phyloP scores from a whole-genome alignment of 2,329 filamentous ascomycete genomes.

The Hymenoscyphus albidus region DNA sequence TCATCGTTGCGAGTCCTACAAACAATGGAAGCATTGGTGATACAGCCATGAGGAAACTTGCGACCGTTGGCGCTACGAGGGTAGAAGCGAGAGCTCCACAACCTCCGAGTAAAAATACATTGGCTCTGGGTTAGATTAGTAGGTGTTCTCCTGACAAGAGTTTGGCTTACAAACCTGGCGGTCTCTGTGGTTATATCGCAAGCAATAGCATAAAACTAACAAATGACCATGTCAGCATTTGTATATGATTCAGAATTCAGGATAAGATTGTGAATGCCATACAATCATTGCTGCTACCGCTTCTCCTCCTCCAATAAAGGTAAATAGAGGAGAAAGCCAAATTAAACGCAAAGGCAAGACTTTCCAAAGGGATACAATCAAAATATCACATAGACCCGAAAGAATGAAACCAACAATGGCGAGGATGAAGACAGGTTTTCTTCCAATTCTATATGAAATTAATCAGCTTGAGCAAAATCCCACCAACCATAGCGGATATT shows the following conservation, averaged over 20 bases:
- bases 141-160: neutral
- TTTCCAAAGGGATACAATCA: conserved; percentile 36
- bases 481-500: neutral
- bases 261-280: neutral
- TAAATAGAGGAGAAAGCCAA: conserved; percentile 35
- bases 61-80: conserved; percentile 38
- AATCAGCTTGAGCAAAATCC: neutral
- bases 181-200: conserved; percentile 39
- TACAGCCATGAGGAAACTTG: conserved; percentile 37
- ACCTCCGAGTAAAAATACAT: conserved; percentile 36
- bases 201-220: conserved; percentile 35
- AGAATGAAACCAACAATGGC: conserved; percentile 34
- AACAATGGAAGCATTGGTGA: conserved; percentile 30
- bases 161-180: conserved; percentile 32
- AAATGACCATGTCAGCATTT: neutral
- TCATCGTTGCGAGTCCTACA: conserved; percentile 19
- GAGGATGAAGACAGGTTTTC: conserved; percentile 19
- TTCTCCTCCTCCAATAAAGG: conserved; percentile 38
- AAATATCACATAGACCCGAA: conserved; percentile 30
- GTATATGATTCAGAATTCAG: neutral
- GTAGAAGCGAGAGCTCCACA: conserved; percentile 35
- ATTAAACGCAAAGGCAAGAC: conserved; percentile 35
- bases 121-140: conserved; percentile 31
- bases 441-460: conserved; percentile 7
- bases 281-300: conserved; percentile 32